Conservation (phyloP, 768 basidiomycete species). For the Xerocomus spinulosus region DNA sequence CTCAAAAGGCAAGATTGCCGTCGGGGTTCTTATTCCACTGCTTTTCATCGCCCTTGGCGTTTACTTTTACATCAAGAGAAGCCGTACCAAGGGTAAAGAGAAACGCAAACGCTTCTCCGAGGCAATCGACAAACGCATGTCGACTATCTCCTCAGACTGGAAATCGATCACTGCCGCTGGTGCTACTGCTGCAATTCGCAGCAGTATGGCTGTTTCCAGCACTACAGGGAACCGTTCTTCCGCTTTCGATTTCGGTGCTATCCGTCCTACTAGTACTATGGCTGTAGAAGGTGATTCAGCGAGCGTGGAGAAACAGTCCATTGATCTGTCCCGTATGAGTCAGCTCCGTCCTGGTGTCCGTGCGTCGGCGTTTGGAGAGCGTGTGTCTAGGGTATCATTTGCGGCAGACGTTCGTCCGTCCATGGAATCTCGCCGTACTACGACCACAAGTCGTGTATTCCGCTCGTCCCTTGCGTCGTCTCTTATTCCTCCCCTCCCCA, state of each 20-base stretch:
- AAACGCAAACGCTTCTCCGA: conserved; percentile 59
- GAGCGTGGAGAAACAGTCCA: conserved; percentile 34
- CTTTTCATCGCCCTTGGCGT: conserved; percentile 47
- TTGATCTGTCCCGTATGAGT: conserved; percentile 36
- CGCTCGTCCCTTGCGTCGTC: conserved; percentile 41
- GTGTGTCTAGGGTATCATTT: conserved; percentile 63
- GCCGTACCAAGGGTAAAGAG: conserved; percentile 44
- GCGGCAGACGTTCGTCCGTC: conserved; percentile 55
- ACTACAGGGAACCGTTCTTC: conserved; percentile 38
- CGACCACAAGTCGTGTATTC: conserved; percentile 39
- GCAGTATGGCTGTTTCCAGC: conserved; percentile 49
- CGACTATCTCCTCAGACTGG: conserved; percentile 75
- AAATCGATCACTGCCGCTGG: conserved; percentile 65
- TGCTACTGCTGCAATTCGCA: conserved; percentile 69
- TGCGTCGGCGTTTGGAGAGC: conserved; percentile 45
- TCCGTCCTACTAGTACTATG: conserved; percentile 44
- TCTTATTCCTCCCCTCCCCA: conserved; percentile 40
- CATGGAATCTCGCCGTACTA: conserved; percentile 40
- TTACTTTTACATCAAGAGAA: conserved; percentile 49
- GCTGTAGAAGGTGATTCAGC: conserved; percentile 40
- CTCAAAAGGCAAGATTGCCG: conserved; percentile 59
- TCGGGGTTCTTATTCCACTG: conserved; percentile 57
- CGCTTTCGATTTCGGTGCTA: conserved; percentile 54
- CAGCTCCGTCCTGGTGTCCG: conserved; percentile 54
- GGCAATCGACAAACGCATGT: conserved; percentile 78